A percentile compares a stretch with the other conserved stretches of the same genome.
phyloP scores from a whole-genome alignment of 148 eudicot genomes.

The Persicaria maculosa region DNA sequence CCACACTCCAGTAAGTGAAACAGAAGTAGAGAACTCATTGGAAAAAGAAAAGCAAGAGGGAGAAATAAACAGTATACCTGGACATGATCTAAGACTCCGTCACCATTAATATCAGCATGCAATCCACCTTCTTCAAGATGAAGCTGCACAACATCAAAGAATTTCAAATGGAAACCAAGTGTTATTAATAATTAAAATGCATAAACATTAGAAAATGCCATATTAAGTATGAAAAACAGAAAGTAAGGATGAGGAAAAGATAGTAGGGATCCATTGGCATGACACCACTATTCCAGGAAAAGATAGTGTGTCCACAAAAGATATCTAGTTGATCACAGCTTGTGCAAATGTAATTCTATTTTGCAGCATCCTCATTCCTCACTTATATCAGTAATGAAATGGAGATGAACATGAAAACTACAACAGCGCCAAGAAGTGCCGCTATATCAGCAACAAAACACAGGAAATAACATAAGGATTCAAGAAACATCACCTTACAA shows the following conservation, averaged over 20 bases:
- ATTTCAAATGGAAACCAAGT: conserved; percentile 8
- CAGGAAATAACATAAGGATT: not conserved
- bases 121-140: conserved; percentile 99
- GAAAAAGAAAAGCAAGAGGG: conserved; percentile 10
- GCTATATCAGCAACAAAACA: conserved; percentile 1
- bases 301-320: not conserved
- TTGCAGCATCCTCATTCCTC: not conserved
- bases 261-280: not conserved
- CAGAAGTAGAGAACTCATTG: not conserved
- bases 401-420: not conserved
- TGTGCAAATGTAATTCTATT: not conserved
- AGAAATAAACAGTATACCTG: conserved; percentile 43
- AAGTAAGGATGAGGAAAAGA: not conserved
- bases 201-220: not conserved
- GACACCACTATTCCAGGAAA: not conserved
- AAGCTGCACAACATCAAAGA: conserved; percentile 42
- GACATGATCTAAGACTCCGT: conserved; percentile 97
- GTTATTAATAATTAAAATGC: not conserved
- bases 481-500: conserved; percentile 58
- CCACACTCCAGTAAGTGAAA: not conserved
- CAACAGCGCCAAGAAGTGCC: not conserved
- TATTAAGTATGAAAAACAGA: not conserved
- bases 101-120: conserved; percentile 98
- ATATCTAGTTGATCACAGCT: not conserved
- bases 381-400: not conserved